Evolutionary conservation across 106 monocot species (phyloP).

Genomic region (Dendrobium huoshanense): DNA sequence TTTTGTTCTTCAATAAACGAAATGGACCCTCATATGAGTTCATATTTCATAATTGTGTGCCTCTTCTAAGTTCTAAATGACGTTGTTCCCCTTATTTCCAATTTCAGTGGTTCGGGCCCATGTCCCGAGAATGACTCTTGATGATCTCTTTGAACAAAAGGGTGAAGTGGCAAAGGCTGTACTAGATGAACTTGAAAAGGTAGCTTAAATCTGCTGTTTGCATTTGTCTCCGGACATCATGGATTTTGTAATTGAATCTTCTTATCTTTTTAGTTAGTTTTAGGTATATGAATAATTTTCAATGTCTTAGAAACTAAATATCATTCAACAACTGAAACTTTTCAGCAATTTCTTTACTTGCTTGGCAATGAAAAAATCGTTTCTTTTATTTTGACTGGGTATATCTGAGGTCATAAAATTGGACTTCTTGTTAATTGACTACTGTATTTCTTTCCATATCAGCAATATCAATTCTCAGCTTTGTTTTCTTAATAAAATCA

Average conservation of each 20-base stretch:
- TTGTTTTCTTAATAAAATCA: not conserved
- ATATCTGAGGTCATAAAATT: not conserved
- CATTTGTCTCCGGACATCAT: not conserved
- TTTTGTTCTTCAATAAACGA: not conserved
- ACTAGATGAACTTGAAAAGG: constrained; percentile 95
- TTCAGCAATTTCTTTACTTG: not conserved
- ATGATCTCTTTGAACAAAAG: constrained; percentile 95
- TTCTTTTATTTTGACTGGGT: not conserved
- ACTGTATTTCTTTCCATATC: not conserved
- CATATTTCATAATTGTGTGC: too few relatives aligned
- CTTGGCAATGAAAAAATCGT: not conserved
- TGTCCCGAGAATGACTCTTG: constrained; percentile 82
- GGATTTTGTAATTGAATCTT: not conserved
- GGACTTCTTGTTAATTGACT: not conserved
- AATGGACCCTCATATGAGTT: too few relatives aligned
- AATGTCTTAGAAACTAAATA: not conserved
- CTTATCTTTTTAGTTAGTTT: not conserved
- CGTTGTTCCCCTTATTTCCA: not conserved
- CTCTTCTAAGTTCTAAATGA: not conserved
- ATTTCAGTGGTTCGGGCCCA: constrained; percentile 79
- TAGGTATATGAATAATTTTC: not conserved
- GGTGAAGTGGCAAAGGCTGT: constrained; percentile 88
- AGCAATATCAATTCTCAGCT: not conserved
- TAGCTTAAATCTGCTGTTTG: constrained; percentile 2
- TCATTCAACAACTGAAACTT: not conserved